phyloP scores from a whole-genome alignment of 768 basidiomycete species.

The Lactifluus echinatus region DNA sequence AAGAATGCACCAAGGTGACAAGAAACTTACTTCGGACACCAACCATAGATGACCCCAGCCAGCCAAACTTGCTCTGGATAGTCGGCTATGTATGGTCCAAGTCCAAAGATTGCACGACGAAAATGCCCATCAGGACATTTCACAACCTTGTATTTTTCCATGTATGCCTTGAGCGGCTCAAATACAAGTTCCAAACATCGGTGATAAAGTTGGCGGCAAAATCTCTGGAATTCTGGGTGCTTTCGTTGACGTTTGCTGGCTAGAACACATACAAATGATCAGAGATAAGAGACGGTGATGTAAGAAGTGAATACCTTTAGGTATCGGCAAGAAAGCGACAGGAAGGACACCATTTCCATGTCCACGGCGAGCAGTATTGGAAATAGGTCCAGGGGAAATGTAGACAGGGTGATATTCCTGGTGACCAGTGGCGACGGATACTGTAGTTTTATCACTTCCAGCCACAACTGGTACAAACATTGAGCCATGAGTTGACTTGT shows the following conservation, averaged over 20 bases:
- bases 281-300: neutral
- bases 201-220: slow-evolving; percentile 21
- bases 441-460: too few relatives aligned
- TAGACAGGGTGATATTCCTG: slow-evolving; percentile 18
- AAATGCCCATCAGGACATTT: slow-evolving; percentile 27
- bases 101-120: slow-evolving; percentile 25
- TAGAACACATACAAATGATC: neutral
- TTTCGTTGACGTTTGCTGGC: neutral
- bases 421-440: neutral
- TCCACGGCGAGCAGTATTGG: slow-evolving; percentile 19
- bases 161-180: slow-evolving; percentile 6
- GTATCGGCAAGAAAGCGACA: slow-evolving; percentile 26
- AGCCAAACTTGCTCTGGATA: slow-evolving; percentile 33
- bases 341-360: slow-evolving; percentile 24
- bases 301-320: slow-evolving; percentile 22
- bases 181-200: neutral
- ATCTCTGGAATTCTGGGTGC: slow-evolving; percentile 15
- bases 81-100: slow-evolving; percentile 33
- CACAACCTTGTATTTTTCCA: slow-evolving; percentile 13
- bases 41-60: slow-evolving; percentile 23
- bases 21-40: slow-evolving; percentile 24
- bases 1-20: neutral
- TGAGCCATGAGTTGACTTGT: too few relatives aligned
- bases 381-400: slow-evolving; percentile 21
- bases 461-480: too few relatives aligned